These are phyloP conservation scores for Penicillium sp. DNA, from an alignment of 2,329 filamentous ascomycete species.

Conservation along the genomic window DNA sequence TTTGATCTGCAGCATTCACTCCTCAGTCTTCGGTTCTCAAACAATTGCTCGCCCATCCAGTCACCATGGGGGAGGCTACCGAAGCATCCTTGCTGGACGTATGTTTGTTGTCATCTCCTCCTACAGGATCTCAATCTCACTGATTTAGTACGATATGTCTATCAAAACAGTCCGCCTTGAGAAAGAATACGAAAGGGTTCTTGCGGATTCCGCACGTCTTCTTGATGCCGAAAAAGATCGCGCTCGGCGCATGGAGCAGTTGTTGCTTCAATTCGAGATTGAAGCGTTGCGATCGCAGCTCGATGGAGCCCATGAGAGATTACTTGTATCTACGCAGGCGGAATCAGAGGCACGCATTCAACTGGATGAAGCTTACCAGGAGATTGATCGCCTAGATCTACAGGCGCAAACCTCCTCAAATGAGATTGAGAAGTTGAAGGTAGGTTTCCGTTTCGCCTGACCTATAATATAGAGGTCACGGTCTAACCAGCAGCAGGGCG, in stretches of 20 bases:
- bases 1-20: not conserved
- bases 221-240: conserved; percentile 71
- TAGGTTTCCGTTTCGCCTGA: conserved; percentile 26
- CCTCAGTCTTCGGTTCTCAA: not conserved
- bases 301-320: conserved; percentile 52
- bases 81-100: conserved; percentile 25
- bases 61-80: conserved; percentile 10
- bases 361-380: conserved; percentile 48
- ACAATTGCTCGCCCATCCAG: not conserved
- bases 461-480: not conserved
- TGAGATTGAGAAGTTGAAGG: conserved; percentile 56
- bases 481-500: conserved; percentile 50
- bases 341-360: conserved; percentile 43
- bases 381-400: conserved; percentile 33
- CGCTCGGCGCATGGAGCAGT: conserved; percentile 61
- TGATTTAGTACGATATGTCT: conserved; percentile 41
- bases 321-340: conserved; percentile 50
- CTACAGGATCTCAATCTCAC: conserved; percentile 3
- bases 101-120: conserved; percentile 8
- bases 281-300: conserved; percentile 62
- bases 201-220: conserved; percentile 63
- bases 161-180: conserved; percentile 58
- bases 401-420: conserved; percentile 47
- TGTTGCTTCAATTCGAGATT: conserved; percentile 72
- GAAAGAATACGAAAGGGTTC: conserved; percentile 62